Conservation (phyloP, 148 eudicot species). For the Amaranthus hypochondriacus region DNA sequence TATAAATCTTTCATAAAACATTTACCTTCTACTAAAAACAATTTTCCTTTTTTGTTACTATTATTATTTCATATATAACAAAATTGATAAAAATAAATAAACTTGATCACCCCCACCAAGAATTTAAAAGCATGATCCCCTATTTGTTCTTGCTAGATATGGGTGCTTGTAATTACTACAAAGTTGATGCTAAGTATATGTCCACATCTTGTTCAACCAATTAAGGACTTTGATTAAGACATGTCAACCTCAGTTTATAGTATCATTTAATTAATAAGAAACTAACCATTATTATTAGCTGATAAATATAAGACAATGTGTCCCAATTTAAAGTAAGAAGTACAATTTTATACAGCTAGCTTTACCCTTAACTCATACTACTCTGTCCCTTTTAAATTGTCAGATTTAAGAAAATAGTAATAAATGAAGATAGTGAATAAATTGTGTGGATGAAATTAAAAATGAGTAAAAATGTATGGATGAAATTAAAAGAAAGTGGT, state of each 20-base stretch:
- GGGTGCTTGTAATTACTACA: not conserved
- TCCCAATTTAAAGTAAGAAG: conserved; percentile 1
- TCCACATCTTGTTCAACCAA: conserved; percentile 22
- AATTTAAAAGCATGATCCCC: not conserved
- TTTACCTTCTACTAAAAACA: no score
- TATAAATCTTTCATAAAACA: no score
- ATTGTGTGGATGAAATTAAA: no score
- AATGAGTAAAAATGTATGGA: no score
- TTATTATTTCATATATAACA: not conserved
- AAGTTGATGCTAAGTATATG: conserved; percentile 15
- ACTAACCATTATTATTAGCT: conserved; percentile 10
- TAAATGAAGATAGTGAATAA: no score
- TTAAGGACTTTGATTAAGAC: conserved; percentile 21
- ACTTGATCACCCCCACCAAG: not conserved
- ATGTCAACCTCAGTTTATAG: conserved; percentile 27
- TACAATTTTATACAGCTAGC: conserved; percentile 22
- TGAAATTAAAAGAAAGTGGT: no score
- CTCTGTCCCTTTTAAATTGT: no score
- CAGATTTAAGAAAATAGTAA: no score
- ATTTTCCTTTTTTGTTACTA: no score
- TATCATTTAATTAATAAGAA: conserved; percentile 22
- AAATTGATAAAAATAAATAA: not conserved
- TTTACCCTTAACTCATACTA: not conserved
- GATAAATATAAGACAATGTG: conserved; percentile 15
- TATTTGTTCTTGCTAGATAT: no score